phyloP scores from a whole-genome alignment of 2,329 filamentous ascomycete genomes.

The Diplodia intermedia region DNA sequence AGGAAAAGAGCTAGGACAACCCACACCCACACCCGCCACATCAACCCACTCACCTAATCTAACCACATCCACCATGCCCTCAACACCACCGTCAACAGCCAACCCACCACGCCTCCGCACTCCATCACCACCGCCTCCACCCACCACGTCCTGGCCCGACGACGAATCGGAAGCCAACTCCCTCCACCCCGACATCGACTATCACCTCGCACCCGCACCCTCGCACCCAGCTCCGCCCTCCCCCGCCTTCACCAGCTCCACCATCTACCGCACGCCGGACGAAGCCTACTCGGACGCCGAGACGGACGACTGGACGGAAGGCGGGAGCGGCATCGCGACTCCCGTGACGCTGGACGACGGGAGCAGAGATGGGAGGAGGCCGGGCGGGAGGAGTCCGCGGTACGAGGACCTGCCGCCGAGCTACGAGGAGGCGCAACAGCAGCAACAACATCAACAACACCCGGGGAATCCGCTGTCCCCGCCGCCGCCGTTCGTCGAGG shows the following conservation, averaged over 20 bases:
- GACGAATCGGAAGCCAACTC: background rate
- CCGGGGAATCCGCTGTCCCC: background rate
- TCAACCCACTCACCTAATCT: background rate
- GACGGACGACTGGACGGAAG: background rate
- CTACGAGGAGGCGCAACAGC: slow-evolving; percentile 44
- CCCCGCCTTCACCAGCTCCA: slow-evolving; percentile 24
- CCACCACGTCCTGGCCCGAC: background rate
- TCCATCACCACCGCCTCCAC: background rate
- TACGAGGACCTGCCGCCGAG: slow-evolving; percentile 49
- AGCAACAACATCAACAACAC: background rate
- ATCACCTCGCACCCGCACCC: slow-evolving; percentile 4
- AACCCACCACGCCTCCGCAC: background rate
- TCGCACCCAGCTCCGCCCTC: slow-evolving; percentile 16
- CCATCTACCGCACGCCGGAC: slow-evolving; percentile 17
- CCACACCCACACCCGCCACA: background rate
- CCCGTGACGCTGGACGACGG: slow-evolving; percentile 4
- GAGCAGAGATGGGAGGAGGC: background rate
- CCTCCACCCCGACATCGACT: background rate
- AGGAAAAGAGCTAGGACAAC: background rate
- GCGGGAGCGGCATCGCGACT: slow-evolving; percentile 15
- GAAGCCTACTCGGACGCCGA: slow-evolving; percentile 21
- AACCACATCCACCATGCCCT: background rate
- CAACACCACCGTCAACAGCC: background rate
- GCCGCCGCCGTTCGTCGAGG: slow-evolving; percentile 1
- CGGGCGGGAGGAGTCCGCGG: slow-evolving; percentile 37